A percentile compares a stretch with the other conserved stretches of the same genome.
Evolutionary conservation across 1,284 basidiomycete genomes (phyloP).

Genomic region (Meira miltonrushii): DNA sequence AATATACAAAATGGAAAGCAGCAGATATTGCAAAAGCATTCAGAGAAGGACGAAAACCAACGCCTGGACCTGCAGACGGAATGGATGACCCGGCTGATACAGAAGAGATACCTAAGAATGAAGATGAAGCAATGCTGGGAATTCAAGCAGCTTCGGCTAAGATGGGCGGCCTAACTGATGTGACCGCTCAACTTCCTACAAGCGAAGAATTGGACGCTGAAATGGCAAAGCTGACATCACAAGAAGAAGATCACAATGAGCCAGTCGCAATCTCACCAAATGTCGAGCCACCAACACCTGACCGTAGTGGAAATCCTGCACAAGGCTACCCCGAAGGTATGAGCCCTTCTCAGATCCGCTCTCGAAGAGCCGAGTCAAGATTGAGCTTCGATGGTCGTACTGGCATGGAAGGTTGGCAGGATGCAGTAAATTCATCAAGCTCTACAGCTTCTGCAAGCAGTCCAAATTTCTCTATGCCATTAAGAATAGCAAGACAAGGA

Average conservation of each 20-base stretch:
- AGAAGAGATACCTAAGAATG: conserved; percentile 9
- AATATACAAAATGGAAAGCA: conserved; percentile 88
- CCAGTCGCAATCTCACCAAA: conserved; percentile 14
- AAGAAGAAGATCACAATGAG: conserved; percentile 1
- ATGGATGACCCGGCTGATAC: conserved; percentile 18
- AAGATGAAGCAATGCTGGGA: background rate
- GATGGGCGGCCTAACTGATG: conserved; percentile 40
- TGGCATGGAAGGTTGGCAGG: background rate
- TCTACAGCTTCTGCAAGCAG: background rate
- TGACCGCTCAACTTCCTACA: conserved; percentile 47
- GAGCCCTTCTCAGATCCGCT: background rate
- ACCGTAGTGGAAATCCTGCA: background rate
- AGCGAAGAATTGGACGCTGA: conserved; percentile 40
- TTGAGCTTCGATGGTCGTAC: conserved; percentile 12
- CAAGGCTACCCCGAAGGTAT: no score
- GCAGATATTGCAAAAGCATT: conserved; percentile 80
- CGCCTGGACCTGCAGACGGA: conserved; percentile 33
- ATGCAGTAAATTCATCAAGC: background rate
- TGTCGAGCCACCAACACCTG: conserved; percentile 21
- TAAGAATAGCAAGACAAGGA: background rate
- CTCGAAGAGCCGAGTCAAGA: conserved; percentile 10
- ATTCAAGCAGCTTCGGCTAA: conserved; percentile 5
- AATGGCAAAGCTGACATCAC: conserved; percentile 34
- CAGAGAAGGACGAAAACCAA: conserved; percentile 61
- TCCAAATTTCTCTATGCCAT: conserved; percentile 10